Percentiles rank a stretch among this genome's conserved stretches.
Evolutionary conservation across 164 flowering plant genomes (phyloP).

Genomic region (Stephania japonica): DNA sequence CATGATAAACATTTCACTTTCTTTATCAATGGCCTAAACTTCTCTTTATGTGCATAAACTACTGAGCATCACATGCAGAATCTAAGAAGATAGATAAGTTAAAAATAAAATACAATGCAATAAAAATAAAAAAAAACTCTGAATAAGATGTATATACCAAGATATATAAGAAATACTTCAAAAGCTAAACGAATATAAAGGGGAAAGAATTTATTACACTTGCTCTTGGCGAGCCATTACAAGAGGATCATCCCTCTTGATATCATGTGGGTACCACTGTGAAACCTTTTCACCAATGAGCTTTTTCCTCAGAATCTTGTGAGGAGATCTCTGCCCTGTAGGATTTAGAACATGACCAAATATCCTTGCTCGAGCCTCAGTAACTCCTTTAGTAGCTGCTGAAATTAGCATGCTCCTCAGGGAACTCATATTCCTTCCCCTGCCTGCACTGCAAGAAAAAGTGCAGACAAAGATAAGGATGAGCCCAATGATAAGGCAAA

Average conservation of each 20-base stretch:
- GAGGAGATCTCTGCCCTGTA: slow-evolving; percentile 68
- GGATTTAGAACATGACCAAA: slow-evolving; percentile 88
- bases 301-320: slow-evolving; percentile 75
- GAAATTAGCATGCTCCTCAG: slow-evolving; percentile 45
- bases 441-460: neutral
- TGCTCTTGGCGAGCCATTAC: slow-evolving; percentile 55
- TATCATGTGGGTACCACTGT: slow-evolving; percentile 74
- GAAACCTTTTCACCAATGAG: slow-evolving; percentile 84
- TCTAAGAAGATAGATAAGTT: neutral
- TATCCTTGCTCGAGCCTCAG: slow-evolving; percentile 74
- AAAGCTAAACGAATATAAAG: neutral
- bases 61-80: neutral
- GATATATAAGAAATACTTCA: neutral
- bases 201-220: slow-evolving; percentile 35
- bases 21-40: neutral
- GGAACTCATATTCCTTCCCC: slow-evolving; percentile 17
- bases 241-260: slow-evolving; percentile 57
- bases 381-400: slow-evolving; percentile 51
- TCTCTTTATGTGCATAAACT: neutral
- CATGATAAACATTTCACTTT: neutral
- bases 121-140: neutral
- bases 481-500: neutral
- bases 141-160: neutral
- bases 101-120: neutral
- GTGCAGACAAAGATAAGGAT: neutral